These are phyloP conservation scores for Eimeria praecox DNA, from an alignment of 169 alveolate genomes.

Conservation along the genomic window DNA sequence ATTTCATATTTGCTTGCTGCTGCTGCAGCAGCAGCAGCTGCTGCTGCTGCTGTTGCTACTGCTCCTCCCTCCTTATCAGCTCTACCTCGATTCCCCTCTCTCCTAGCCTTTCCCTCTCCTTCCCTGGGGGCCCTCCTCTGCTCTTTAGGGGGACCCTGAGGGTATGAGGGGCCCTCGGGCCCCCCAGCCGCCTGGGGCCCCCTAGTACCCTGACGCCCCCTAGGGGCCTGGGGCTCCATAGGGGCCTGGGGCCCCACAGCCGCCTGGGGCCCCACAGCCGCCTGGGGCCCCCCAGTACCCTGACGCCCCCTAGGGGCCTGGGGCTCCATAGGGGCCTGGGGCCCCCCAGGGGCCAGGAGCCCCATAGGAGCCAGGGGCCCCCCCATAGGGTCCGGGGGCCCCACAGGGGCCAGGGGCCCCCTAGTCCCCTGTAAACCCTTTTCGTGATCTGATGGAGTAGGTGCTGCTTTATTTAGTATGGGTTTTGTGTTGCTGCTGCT, in stretches of 20 bases:
- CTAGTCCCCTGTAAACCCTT: no score
- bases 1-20: no score
- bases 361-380: not conserved
- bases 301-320: not conserved
- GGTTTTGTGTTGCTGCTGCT: no score
- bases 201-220: no score
- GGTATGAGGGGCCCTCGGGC: no score
- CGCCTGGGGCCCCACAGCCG: not conserved
- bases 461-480: no score
- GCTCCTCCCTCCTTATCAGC: not conserved
- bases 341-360: not conserved
- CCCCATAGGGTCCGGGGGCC: not conserved
- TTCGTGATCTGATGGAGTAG: no score
- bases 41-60: conserved; percentile 23
- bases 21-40: conserved; percentile 48
- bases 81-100: no score
- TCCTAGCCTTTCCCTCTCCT: no score
- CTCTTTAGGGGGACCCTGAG: no score
- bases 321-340: not conserved
- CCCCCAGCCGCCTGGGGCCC: not conserved
- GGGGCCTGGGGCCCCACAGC: not conserved
- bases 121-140: no score
- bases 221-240: not conserved
- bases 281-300: not conserved
- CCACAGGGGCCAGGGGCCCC: not conserved